phyloP scores from a whole-genome alignment of 2,329 filamentous ascomycete species.

The Calonectria hongkongensis region DNA sequence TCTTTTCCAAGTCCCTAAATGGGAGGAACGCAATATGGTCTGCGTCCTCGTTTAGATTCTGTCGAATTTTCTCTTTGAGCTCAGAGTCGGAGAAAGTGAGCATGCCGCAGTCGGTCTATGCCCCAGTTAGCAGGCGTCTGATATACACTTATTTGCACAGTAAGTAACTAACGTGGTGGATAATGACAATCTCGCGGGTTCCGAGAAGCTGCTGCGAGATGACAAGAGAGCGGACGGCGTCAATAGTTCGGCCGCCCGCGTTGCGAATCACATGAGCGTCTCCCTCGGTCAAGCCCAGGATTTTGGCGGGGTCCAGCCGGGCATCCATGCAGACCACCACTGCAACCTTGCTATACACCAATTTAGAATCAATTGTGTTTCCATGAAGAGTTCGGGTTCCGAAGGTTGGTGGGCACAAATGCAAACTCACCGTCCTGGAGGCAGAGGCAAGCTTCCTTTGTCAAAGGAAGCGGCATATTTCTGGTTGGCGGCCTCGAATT shows the following conservation, averaged over 20 bases:
- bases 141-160: neutral
- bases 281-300: conserved; percentile 63
- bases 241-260: conserved; percentile 78
- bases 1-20: conserved; percentile 77
- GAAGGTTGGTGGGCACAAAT: neutral
- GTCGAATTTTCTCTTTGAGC: conserved; percentile 72
- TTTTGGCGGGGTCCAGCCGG: conserved; percentile 74
- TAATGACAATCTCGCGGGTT: conserved; percentile 82
- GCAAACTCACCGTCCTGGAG: conserved; percentile 49
- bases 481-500: conserved; percentile 51
- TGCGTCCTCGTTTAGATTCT: conserved; percentile 73
- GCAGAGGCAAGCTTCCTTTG: conserved; percentile 50
- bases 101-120: conserved; percentile 71
- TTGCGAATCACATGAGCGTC: conserved; percentile 90
- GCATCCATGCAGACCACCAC: conserved; percentile 88
- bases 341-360: conserved; percentile 55
- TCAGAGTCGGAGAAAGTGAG: conserved; percentile 78
- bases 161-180: conserved; percentile 75
- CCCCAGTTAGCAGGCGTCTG: neutral
- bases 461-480: conserved; percentile 48
- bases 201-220: conserved; percentile 88
- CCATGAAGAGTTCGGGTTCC: neutral
- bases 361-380: neutral
- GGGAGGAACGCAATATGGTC: conserved; percentile 78
- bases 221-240: conserved; percentile 83